phyloP scores from a whole-genome alignment of 2,329 filamentous ascomycete genomes.

The Nemania sp. region DNA sequence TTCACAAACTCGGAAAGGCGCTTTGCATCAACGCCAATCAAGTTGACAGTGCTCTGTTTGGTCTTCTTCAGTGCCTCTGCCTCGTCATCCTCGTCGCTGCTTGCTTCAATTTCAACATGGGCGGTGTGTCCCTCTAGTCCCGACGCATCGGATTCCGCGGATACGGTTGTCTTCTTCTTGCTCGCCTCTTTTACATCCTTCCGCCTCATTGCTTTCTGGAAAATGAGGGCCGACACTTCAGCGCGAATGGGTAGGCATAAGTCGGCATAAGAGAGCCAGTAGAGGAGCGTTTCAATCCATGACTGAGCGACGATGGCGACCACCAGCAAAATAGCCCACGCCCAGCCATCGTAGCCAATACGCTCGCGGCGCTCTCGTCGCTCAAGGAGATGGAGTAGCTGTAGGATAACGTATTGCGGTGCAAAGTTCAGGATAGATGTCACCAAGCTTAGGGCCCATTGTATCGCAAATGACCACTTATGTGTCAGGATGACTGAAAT shows the following conservation, averaged over 20 bases:
- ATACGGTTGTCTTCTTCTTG: conserved; percentile 49
- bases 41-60: conserved; percentile 75
- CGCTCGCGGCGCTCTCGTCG: conserved; percentile 49
- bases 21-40: conserved; percentile 76
- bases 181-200: conserved; percentile 74
- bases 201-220: conserved; percentile 74
- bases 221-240: conserved; percentile 73
- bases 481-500: conserved; percentile 63
- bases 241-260: conserved; percentile 69
- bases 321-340: conserved; percentile 70
- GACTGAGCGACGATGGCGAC: conserved; percentile 60
- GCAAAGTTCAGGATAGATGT: conserved; percentile 66
- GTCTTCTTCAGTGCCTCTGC: conserved; percentile 50
- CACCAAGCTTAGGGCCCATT: conserved; percentile 61
- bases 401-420: conserved; percentile 71
- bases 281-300: conserved; percentile 68
- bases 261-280: conserved; percentile 67
- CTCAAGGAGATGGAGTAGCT: conserved; percentile 69
- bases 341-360: conserved; percentile 61
- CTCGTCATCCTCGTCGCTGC: conserved; percentile 55
- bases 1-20: conserved; percentile 71
- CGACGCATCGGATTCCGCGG: conserved; percentile 37
- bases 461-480: conserved; percentile 57
- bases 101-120: conserved; percentile 39
- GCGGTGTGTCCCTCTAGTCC: conserved; percentile 38